Evolutionary conservation across 176 grass and related monocot species (phyloP), one percentile per base, ranked within the genome.

Genomic region (Aechmea fasciata): DNA sequence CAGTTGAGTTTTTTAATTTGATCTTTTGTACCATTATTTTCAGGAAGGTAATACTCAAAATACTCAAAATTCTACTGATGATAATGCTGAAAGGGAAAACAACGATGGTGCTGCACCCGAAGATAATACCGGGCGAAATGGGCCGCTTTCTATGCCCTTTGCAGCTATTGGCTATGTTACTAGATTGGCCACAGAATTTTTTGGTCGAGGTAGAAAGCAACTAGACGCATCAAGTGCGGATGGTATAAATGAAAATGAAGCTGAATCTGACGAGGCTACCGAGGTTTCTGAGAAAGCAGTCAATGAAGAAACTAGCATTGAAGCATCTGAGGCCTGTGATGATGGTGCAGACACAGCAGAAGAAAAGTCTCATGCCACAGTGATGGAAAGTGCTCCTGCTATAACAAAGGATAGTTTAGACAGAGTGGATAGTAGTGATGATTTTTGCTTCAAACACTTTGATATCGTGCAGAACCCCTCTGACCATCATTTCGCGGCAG

Each of bases 401-500:
- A 7, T 41, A 41, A 41, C 33, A 61, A 61, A 20, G 55, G 20
- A 20, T 19, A 71, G 48, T 55, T 63, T 11, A 57, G 50, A 72
- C 78, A 78, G 50, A 73, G 51, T 69, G 84, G 77, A 64, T 77
- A 72, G 73, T 82, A 77, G 51, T 63, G 64, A 81, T 26, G 51
- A 28, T 70, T 84, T 71, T 87, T 64, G 68, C 25, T 73, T 66
- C 64, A 85, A 80, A 68, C 68, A 54, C 67, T 90, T 99, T 82
- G 90, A 93, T 82, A 82, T 86, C 25, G 79, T 93, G 55, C 72
- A 82, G 10, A 82, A 90, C 64, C 83, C 74, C 75, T 84, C 90
- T 26, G 94, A 99, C 66, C 89, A 93, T 82, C 78, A 88, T 74
- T 99, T 93, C 80, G 65, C 84, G 47, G 83, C 77, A 71, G 79